phyloP scores from a whole-genome alignment of 2,329 filamentous ascomycete species.

The Penicillium sp. region DNA sequence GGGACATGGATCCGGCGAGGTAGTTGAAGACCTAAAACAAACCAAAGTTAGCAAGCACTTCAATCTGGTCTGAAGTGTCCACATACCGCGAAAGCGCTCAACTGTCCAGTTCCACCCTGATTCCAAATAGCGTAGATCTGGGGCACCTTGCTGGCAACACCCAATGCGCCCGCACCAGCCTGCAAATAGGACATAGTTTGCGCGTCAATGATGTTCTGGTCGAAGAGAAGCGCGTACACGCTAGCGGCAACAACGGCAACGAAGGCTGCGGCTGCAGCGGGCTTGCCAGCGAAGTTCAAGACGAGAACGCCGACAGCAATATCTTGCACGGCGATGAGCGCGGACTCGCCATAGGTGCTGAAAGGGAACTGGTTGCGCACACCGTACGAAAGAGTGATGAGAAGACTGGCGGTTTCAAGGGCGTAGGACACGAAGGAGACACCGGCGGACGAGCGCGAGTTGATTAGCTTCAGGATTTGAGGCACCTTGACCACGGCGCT shows the following conservation, averaged over 20 bases:
- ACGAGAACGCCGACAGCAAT: slow-evolving; percentile 82
- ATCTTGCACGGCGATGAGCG: slow-evolving; percentile 87
- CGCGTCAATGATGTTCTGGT: slow-evolving; percentile 58
- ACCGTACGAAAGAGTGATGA: slow-evolving; percentile 90
- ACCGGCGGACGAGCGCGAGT: slow-evolving; percentile 72
- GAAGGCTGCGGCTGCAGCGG: slow-evolving; percentile 66
- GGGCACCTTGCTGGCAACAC: slow-evolving; percentile 85
- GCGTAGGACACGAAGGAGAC: slow-evolving; percentile 87
- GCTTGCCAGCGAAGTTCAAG: slow-evolving; percentile 70
- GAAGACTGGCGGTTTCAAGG: slow-evolving; percentile 80
- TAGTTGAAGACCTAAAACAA: slow-evolving; percentile 85
- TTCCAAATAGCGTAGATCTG: slow-evolving; percentile 84
- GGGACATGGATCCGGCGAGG: slow-evolving; percentile 81
- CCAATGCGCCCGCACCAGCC: slow-evolving; percentile 73
- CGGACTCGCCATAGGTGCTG: slow-evolving; percentile 93
- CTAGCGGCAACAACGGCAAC: slow-evolving; percentile 68
- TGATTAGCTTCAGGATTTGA: slow-evolving; percentile 87
- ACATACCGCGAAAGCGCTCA: slow-evolving; percentile 91
- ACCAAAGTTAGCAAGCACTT: slow-evolving; percentile 1
- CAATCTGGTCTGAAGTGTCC: not conserved
- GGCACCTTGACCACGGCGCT: slow-evolving; percentile 93
- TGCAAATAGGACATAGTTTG: slow-evolving; percentile 68
- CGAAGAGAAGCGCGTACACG: slow-evolving; percentile 64
- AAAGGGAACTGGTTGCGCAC: slow-evolving; percentile 87
- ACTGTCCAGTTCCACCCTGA: slow-evolving; percentile 84